Evolutionary conservation across 176 grass and related monocot species (phyloP).

Genomic region (Carex myosuroides): DNA sequence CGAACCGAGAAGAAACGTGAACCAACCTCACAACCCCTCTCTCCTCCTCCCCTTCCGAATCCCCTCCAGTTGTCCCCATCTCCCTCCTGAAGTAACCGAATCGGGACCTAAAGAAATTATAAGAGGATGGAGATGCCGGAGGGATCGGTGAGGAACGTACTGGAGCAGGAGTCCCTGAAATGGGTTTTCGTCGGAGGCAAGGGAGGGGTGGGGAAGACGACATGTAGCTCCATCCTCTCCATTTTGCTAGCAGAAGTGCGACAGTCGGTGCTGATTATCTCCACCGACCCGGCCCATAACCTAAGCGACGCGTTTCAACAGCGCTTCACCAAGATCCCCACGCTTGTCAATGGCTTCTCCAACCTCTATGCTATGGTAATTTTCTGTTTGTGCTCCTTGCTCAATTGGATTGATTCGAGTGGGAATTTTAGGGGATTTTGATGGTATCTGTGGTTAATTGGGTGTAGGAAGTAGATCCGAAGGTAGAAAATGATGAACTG

Average conservation of each 20-base stretch:
- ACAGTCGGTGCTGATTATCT: conserved; percentile 92
- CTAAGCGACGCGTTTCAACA: conserved; percentile 99
- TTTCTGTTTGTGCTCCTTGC: background rate
- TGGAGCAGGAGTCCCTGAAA: conserved; percentile 87
- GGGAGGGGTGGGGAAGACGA: conserved; percentile 98
- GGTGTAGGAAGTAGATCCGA: conserved; percentile 84
- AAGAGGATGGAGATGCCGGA: conserved; percentile 47
- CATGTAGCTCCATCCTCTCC: conserved; percentile 92
- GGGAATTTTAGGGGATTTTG: background rate
- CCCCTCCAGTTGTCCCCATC: conserved; percentile 5
- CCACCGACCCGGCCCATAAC: conserved; percentile 99
- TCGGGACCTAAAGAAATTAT: conserved; percentile 23
- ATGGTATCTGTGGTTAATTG: background rate
- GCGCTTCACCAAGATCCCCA: conserved; percentile 99
- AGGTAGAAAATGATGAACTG: conserved; percentile 92
- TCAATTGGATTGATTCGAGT: conserved; percentile 11
- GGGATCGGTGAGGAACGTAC: conserved; percentile 71
- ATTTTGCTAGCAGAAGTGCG: conserved; percentile 78
- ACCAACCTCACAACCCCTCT: background rate
- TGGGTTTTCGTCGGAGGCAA: conserved; percentile 99
- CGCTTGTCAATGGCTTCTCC: conserved; percentile 86
- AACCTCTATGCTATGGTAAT: conserved; percentile 96
- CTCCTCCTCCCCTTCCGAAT: background rate
- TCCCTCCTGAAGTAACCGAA: conserved; percentile 1
- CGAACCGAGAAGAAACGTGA: conserved; percentile 3